Evolutionary conservation across 2,329 filamentous ascomycete species (phyloP).

Genomic region (Fusarium udum): DNA sequence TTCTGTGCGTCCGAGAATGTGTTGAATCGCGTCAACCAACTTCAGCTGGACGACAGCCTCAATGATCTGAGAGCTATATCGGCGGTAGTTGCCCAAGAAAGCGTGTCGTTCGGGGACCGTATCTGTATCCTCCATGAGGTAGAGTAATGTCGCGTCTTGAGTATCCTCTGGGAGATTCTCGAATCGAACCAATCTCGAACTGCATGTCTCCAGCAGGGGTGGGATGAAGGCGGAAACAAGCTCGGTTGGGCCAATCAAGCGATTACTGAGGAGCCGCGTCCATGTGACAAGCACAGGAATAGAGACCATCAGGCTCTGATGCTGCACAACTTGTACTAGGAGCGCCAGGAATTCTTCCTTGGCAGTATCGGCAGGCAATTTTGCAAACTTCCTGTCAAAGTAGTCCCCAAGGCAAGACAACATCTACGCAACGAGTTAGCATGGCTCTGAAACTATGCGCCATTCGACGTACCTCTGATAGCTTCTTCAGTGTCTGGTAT

Average conservation of each 20-base stretch:
- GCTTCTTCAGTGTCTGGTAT: conserved; percentile 91
- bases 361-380: conserved; percentile 71
- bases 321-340: conserved; percentile 80
- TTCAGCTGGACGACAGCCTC: conserved; percentile 86
- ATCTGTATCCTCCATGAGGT: conserved; percentile 93
- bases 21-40: conserved; percentile 83
- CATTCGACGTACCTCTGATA: conserved; percentile 76
- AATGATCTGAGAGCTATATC: conserved; percentile 88
- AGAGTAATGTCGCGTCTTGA: conserved; percentile 80
- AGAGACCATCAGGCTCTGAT: conserved; percentile 89
- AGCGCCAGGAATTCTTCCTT: conserved; percentile 81
- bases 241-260: conserved; percentile 71
- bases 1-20: conserved; percentile 85
- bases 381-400: conserved; percentile 78
- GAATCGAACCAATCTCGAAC: conserved; percentile 84
- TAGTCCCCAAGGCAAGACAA: conserved; percentile 86
- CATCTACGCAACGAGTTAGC: conserved; percentile 62
- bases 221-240: conserved; percentile 72
- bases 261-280: conserved; percentile 81
- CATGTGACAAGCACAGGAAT: conserved; percentile 92
- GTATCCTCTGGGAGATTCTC: conserved; percentile 86
- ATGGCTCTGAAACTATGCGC: background rate
- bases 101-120: conserved; percentile 93
- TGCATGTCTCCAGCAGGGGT: conserved; percentile 83
- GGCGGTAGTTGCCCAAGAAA: conserved; percentile 93